A percentile compares a stretch with the other conserved stretches of the same genome.
Conservation (phyloP, 176 grass and related monocot species). For the Phyllostachys edulis region DNA sequence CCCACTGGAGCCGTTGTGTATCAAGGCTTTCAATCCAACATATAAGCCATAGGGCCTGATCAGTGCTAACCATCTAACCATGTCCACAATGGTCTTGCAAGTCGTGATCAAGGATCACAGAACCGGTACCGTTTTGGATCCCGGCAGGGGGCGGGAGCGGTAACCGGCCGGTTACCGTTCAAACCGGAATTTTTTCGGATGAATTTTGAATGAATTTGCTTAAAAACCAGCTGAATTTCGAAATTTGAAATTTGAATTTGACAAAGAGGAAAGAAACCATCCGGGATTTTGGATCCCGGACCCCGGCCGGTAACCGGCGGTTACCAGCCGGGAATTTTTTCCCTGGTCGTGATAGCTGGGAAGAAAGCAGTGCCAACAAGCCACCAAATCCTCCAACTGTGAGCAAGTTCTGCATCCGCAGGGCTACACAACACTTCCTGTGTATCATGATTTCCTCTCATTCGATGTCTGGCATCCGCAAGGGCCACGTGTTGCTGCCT, state of each 20-base stretch:
- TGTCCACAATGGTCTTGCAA: background rate
- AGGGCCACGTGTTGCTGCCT: background rate
- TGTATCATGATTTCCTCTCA: background rate
- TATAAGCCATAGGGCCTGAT: background rate
- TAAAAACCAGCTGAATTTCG: too few species aligned
- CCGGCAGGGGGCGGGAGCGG: too few species aligned
- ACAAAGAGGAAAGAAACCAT: too few species aligned
- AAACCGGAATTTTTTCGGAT: too few species aligned
- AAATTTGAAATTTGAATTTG: too few species aligned
- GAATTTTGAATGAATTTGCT: too few species aligned
- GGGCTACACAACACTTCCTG: background rate
- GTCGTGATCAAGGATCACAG: too few species aligned
- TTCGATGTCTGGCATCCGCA: background rate
- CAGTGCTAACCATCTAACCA: background rate
- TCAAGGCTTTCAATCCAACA: conserved; percentile 12
- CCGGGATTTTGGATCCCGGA: too few species aligned
- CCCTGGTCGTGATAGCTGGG: background rate
- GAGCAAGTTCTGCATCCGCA: background rate
- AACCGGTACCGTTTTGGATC: too few species aligned
- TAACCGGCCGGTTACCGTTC: too few species aligned
- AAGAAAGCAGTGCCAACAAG: background rate
- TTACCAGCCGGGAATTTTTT: too few species aligned
- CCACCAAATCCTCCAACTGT: background rate
- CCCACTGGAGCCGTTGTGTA: background rate
- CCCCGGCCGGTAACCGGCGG: too few species aligned